Percentiles rank a stretch among this genome's conserved stretches.
These are phyloP conservation scores for Barbarea vulgaris DNA, from an alignment of 345 rosid genomes.

Conservation along the genomic window DNA sequence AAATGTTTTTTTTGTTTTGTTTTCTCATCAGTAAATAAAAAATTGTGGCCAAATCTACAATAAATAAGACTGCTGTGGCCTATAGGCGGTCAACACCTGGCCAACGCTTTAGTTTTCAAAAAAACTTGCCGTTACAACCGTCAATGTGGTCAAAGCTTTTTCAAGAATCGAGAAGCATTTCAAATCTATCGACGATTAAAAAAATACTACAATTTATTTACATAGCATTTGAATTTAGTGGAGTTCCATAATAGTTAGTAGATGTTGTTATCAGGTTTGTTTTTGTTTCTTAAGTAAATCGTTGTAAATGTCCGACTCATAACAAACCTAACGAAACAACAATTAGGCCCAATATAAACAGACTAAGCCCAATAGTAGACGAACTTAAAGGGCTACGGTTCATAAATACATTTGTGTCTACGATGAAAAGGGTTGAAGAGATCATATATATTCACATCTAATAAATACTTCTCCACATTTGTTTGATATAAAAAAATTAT, in stretches of 20 bases:
- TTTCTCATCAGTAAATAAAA: neutral
- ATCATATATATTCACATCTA: neutral
- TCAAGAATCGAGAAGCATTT: slow-evolving; percentile 27
- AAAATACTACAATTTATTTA: neutral
- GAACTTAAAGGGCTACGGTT: neutral
- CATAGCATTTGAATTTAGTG: neutral
- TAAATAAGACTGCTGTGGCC: neutral
- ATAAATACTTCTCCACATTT: neutral
- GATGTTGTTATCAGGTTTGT: neutral
- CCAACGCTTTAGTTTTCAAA: slow-evolving; percentile 9
- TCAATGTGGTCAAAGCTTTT: slow-evolving; percentile 26
- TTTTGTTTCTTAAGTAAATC: neutral
- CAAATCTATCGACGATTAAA: neutral
- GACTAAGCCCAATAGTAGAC: neutral
- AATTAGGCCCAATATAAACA: neutral
- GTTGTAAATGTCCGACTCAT: neutral
- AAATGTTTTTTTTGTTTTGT: neutral
- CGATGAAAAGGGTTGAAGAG: neutral
- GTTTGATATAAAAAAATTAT: neutral
- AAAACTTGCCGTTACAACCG: slow-evolving; percentile 35
- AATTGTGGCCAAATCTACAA: neutral
- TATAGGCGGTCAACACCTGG: neutral
- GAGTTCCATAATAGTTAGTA: neutral
- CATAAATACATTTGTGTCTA: neutral
- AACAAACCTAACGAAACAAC: neutral